Evolutionary conservation across 2,329 filamentous ascomycete species (phyloP).

Genomic region (Diaporthe citri): DNA sequence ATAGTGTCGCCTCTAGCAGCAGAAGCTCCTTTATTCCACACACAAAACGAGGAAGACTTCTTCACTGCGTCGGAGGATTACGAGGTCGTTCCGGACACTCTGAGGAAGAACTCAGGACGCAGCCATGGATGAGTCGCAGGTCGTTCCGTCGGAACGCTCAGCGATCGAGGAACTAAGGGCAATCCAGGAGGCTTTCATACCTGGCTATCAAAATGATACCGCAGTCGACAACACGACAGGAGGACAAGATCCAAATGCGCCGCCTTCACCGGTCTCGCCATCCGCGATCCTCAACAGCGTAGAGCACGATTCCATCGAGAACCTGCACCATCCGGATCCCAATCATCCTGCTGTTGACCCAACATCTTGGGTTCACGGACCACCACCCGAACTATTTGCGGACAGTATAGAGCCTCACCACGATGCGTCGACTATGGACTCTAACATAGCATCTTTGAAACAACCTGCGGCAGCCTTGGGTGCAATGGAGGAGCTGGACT

Average conservation of each 20-base stretch:
- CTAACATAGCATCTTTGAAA: conserved; percentile 28
- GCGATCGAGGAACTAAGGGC: conserved; percentile 33
- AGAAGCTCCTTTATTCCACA: conserved; percentile 25
- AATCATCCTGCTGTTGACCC: not conserved
- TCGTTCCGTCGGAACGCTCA: conserved; percentile 14
- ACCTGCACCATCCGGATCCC: not conserved
- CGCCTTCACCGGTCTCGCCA: conserved; percentile 36
- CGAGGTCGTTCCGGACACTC: conserved; percentile 36
- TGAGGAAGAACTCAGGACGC: not conserved
- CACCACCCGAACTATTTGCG: conserved; percentile 18
- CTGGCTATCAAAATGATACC: conserved; percentile 1
- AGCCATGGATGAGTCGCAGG: conserved; percentile 36
- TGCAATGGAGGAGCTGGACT: conserved; percentile 21
- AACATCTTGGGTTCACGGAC: conserved; percentile 32
- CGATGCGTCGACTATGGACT: conserved; percentile 23
- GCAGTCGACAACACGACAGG: not conserved
- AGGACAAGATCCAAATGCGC: conserved; percentile 7
- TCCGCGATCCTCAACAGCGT: conserved; percentile 39
- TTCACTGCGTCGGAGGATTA: conserved; percentile 37
- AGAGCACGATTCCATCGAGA: conserved; percentile 35
- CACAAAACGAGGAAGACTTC: conserved; percentile 34
- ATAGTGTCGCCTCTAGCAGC: conserved; percentile 31
- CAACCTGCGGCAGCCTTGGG: conserved; percentile 25
- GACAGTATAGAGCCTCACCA: conserved; percentile 28
- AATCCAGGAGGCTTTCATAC: conserved; percentile 35